Evolutionary conservation across 2,329 filamentous ascomycete genomes (phyloP).

Genomic region (Paecilomyces niveus): DNA sequence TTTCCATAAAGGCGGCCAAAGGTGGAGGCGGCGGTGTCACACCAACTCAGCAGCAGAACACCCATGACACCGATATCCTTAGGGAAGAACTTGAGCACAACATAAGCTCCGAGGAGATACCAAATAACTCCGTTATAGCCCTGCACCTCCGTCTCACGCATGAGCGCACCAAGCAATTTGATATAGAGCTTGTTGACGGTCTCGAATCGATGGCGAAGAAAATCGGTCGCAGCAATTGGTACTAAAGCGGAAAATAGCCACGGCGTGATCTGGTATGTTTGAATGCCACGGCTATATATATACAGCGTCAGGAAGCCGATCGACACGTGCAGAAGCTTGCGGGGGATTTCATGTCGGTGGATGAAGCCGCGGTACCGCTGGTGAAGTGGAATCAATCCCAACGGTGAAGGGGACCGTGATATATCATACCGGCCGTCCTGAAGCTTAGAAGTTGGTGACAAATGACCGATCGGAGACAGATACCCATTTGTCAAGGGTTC

Average conservation of each 20-base stretch:
- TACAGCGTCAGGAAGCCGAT: slow-evolving; percentile 91
- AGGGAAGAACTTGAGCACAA: slow-evolving; percentile 76
- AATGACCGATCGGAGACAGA: slow-evolving; percentile 55
- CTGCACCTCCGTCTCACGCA: slow-evolving; percentile 92
- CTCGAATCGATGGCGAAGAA: slow-evolving; percentile 74
- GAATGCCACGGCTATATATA: slow-evolving; percentile 73
- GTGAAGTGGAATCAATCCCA: slow-evolving; percentile 93
- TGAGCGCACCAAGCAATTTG: slow-evolving; percentile 73
- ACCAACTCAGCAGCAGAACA: slow-evolving; percentile 90
- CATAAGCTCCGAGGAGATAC: slow-evolving; percentile 87
- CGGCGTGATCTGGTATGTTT: slow-evolving; percentile 71
- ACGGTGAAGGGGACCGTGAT: slow-evolving; percentile 83
- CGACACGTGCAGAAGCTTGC: slow-evolving; percentile 87
- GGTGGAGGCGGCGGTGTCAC: slow-evolving; percentile 92
- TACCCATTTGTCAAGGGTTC: slow-evolving; percentile 31
- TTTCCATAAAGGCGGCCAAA: slow-evolving; percentile 84
- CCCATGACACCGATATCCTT: slow-evolving; percentile 90
- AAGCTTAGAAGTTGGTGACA: slow-evolving; percentile 55
- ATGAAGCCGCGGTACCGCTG: slow-evolving; percentile 84
- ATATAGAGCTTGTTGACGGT: slow-evolving; percentile 85
- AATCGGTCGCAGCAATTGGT: slow-evolving; percentile 75
- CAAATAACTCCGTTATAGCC: slow-evolving; percentile 97
- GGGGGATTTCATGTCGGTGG: slow-evolving; percentile 93
- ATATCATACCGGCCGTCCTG: slow-evolving; percentile 75
- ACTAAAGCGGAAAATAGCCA: slow-evolving; percentile 74